phyloP scores from a whole-genome alignment of 1,284 basidiomycete genomes.

The Jaminaea rosea region DNA sequence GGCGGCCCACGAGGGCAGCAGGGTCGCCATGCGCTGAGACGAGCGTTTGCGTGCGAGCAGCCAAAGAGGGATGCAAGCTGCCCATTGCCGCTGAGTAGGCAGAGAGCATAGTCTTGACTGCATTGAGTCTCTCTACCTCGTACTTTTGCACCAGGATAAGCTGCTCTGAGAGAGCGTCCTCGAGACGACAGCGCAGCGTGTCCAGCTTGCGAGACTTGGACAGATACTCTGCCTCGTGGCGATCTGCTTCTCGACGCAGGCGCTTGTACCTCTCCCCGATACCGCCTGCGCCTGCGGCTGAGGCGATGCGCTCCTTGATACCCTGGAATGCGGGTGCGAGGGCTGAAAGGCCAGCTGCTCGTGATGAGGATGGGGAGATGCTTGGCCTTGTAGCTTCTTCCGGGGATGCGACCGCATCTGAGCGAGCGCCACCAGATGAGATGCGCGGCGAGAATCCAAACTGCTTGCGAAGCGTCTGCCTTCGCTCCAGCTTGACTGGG shows the following conservation, averaged over 20 bases:
- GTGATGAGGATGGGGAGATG: conserved; percentile 2
- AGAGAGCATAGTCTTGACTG: conserved; percentile 21
- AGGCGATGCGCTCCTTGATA: background rate
- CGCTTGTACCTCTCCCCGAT: conserved; percentile 7
- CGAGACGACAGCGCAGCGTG: conserved; percentile 26
- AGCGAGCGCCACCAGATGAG: conserved; percentile 9
- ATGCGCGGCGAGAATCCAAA: conserved; percentile 34
- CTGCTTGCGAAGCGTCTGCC: conserved; percentile 42
- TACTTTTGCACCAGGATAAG: conserved; percentile 31
- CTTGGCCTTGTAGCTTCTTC: conserved; percentile 12
- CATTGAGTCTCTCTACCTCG: conserved; percentile 35
- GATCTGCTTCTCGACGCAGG: conserved; percentile 36
- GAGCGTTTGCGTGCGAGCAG: background rate
- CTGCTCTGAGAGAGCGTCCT: conserved; percentile 38
- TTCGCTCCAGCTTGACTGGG: conserved; percentile 30
- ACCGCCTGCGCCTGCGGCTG: background rate
- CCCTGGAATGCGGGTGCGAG: conserved; percentile 10
- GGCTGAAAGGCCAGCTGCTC: conserved; percentile 11
- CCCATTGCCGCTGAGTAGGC: conserved; percentile 8
- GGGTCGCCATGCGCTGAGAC: background rate
- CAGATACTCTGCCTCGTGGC: conserved; percentile 32
- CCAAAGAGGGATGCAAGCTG: conserved; percentile 3
- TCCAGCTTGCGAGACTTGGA: conserved; percentile 33
- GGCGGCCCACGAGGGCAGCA: conserved; percentile 12
- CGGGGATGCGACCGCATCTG: conserved; percentile 6